Evolutionary conservation across 495 filamentous ascomycete genomes (phyloP).

Genomic region (Pyrenula aspistea): DNA sequence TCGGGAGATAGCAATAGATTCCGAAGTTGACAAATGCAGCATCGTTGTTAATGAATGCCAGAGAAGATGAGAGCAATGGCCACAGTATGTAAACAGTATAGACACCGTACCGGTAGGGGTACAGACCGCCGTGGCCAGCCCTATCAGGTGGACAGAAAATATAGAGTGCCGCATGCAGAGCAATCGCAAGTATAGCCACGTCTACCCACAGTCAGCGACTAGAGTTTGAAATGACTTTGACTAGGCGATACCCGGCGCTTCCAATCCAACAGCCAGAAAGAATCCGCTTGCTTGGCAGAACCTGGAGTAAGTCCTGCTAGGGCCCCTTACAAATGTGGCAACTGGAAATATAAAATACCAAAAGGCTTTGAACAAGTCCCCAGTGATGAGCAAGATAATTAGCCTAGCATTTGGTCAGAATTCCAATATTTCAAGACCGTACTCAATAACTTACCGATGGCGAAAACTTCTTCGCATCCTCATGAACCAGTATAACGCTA

Average conservation of each 20-base stretch:
- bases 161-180: constrained; percentile 56
- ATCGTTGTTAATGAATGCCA: constrained; percentile 49
- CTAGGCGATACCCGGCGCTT: constrained; percentile 44
- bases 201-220: constrained; percentile 28
- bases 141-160: constrained; percentile 71
- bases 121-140: constrained; percentile 88
- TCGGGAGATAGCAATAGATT: constrained; percentile 55
- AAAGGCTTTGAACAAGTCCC: constrained; percentile 54
- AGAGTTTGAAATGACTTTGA: constrained; percentile 1
- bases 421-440: neutral
- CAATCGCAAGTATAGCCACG: constrained; percentile 55
- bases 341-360: constrained; percentile 54
- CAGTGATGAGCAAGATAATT: constrained; percentile 58
- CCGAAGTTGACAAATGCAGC: constrained; percentile 46
- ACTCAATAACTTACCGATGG: constrained; percentile 47
- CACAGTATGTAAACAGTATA: constrained; percentile 42
- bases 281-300: constrained; percentile 63
- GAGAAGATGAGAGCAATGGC: constrained; percentile 41
- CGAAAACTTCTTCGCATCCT: constrained; percentile 63
- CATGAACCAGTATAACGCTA: constrained; percentile 58
- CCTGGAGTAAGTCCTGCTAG: constrained; percentile 30
- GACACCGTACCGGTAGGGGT: constrained; percentile 81
- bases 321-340: constrained; percentile 30
- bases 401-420: constrained; percentile 30
- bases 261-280: constrained; percentile 47